phyloP scores from a whole-genome alignment of 192 early-diverging fungal species.

The Umbelopsis vinacea region DNA sequence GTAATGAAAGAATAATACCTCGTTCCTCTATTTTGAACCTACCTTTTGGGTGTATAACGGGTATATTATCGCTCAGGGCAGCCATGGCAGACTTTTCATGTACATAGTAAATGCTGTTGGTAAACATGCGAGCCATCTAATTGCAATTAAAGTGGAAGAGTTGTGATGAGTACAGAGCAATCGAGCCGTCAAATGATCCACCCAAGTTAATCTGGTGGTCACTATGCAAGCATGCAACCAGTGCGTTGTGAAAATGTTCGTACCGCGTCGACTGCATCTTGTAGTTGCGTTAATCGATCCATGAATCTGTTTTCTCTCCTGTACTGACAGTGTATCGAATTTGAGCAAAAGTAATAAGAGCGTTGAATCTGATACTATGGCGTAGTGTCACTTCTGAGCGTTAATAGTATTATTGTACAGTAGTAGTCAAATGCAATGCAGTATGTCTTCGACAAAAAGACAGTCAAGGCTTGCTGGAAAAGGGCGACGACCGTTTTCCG shows the following conservation, averaged over 20 bases:
- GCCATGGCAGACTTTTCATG: constrained; percentile 44
- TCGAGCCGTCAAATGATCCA: not conserved
- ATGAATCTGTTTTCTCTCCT: constrained; percentile 22
- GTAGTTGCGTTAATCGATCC: constrained; percentile 60
- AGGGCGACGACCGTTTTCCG: too few species aligned
- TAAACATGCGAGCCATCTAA: constrained; percentile 55
- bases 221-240: not conserved
- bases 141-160: not conserved
- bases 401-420: too few species aligned
- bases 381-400: too few species aligned
- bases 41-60: constrained; percentile 48
- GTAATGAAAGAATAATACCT: not conserved
- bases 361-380: too few species aligned
- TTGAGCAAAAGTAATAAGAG: too few species aligned
- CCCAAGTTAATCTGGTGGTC: not conserved
- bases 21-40: not conserved
- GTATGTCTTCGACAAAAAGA: not conserved
- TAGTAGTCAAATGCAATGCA: too few species aligned
- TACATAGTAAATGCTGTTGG: constrained; percentile 59
- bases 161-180: too few species aligned
- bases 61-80: constrained; percentile 45
- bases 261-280: constrained; percentile 57
- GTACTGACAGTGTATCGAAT: not conserved
- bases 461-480: not conserved
- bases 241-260: not conserved